Percentiles rank a stretch among this genome's conserved stretches.
Evolutionary conservation across 2,329 filamentous ascomycete species (phyloP).

Genomic region (Aspergillus fumigatiaffinis): DNA sequence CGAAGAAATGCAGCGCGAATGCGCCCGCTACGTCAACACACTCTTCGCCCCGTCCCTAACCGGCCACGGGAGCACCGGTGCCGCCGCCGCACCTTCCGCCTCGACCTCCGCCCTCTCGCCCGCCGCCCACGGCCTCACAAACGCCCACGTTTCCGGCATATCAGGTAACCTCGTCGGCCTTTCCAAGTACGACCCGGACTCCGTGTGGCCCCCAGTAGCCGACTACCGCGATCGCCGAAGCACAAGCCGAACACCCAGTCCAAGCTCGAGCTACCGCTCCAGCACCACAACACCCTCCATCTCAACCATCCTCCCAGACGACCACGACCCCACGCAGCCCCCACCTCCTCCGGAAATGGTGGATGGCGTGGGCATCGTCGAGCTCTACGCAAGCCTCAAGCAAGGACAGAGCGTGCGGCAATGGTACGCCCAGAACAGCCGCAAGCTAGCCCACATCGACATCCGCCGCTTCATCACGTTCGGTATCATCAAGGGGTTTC

Average conservation of each 20-base stretch:
- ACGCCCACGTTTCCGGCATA: slow-evolving; percentile 3
- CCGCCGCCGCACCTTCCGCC: slow-evolving; percentile 16
- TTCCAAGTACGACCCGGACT: slow-evolving; percentile 28
- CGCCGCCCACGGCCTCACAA: slow-evolving; percentile 17
- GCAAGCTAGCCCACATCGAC: slow-evolving; percentile 72
- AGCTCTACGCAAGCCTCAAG: slow-evolving; percentile 79
- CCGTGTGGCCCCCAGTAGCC: slow-evolving; percentile 43
- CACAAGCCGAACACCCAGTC: slow-evolving; percentile 7
- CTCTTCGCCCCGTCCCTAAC: slow-evolving; percentile 35
- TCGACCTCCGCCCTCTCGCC: slow-evolving; percentile 13
- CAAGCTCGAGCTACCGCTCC: slow-evolving; percentile 9
- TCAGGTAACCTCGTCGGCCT: slow-evolving; percentile 17
- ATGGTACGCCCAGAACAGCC: slow-evolving; percentile 75
- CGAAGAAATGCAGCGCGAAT: slow-evolving; percentile 77
- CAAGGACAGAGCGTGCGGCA: slow-evolving; percentile 81
- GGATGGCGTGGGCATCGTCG: slow-evolving; percentile 57
- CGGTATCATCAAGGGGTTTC: slow-evolving; percentile 87
- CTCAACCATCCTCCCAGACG: slow-evolving; percentile 9
- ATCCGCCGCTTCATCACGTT: slow-evolving; percentile 91
- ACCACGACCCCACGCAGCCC: slow-evolving; percentile 3
- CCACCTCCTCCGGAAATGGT: slow-evolving; percentile 23
- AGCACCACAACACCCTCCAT: slow-evolving; percentile 8
- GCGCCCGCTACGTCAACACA: slow-evolving; percentile 73
- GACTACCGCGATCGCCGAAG: slow-evolving; percentile 18
- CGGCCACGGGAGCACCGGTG: slow-evolving; percentile 20